phyloP scores from a whole-genome alignment of 1,284 basidiomycete genomes.

The Lignosus rhinocerotis region DNA sequence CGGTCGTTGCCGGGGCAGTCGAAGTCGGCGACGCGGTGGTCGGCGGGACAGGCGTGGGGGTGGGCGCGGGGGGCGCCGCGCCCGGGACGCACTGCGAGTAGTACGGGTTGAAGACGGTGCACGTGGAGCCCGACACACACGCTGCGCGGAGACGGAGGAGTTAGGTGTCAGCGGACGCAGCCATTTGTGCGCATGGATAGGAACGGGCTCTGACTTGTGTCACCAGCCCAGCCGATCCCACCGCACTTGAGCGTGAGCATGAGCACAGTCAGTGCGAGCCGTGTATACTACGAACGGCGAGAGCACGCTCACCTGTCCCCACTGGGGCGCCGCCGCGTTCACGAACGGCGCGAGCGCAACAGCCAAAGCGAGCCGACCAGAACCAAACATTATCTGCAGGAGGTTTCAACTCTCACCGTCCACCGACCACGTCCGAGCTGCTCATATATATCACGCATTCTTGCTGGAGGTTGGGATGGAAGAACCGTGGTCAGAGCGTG shows the following conservation, averaged over 20 bases:
- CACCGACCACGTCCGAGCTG: too few species aligned
- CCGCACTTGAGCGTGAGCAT: slow-evolving; percentile 24
- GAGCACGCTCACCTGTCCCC: slow-evolving; percentile 29
- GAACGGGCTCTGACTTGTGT: slow-evolving; percentile 23
- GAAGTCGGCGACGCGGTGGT: slow-evolving; percentile 23
- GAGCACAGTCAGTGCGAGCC: not conserved
- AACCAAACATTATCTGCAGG: slow-evolving; percentile 21
- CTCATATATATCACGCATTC: too few species aligned
- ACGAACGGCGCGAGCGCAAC: slow-evolving; percentile 27
- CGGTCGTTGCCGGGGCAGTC: slow-evolving; percentile 11
- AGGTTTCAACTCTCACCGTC: too few species aligned
- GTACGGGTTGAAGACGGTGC: slow-evolving; percentile 32
- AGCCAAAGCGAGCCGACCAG: slow-evolving; percentile 27
- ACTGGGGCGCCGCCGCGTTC: slow-evolving; percentile 27
- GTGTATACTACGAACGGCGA: not conserved
- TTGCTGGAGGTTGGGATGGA: too few species aligned
- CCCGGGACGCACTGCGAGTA: slow-evolving; percentile 43
- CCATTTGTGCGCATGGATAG: not conserved
- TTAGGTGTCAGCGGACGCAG: too few species aligned
- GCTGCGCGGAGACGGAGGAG: slow-evolving; percentile 9
- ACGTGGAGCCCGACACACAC: slow-evolving; percentile 31
- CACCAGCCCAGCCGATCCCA: slow-evolving; percentile 34
- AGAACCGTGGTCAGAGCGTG: not conserved
- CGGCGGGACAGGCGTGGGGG: slow-evolving; percentile 29
- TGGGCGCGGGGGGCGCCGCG: slow-evolving; percentile 19